Conservation (phyloP, 2,329 filamentous ascomycete species). For the Arthrocladium fulminans region DNA sequence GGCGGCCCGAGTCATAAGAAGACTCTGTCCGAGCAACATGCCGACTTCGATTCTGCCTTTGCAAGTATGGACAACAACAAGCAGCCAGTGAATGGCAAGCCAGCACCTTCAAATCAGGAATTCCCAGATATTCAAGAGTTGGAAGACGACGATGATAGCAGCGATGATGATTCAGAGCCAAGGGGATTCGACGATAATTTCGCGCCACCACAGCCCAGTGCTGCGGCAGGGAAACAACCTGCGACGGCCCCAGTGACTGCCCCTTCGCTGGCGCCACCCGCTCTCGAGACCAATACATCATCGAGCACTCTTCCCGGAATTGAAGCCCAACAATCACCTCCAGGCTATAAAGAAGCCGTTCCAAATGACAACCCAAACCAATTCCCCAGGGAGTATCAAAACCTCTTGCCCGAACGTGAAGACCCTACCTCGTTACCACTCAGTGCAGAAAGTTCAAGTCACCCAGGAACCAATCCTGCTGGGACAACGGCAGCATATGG, state of each 20-base stretch:
- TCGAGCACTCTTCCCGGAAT: constrained; percentile 41
- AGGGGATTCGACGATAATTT: constrained; percentile 89
- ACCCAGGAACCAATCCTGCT: constrained; percentile 12
- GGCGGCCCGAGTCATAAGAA: constrained; percentile 35
- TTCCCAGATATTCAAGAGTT: constrained; percentile 92
- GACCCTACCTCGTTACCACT: constrained; percentile 34
- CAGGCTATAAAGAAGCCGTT: constrained; percentile 28
- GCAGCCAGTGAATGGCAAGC: constrained; percentile 24
- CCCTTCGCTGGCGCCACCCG: constrained; percentile 3
- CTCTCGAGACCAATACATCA: constrained; percentile 30
- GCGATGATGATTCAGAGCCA: constrained; percentile 55
- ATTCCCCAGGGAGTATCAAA: constrained; percentile 32
- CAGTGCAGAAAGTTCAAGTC: constrained; percentile 26
- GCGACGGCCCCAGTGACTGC: background rate
- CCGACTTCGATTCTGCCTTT: constrained; percentile 41
- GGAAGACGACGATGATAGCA: constrained; percentile 73
- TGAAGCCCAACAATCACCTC: constrained; percentile 45
- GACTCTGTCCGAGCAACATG: constrained; percentile 38
- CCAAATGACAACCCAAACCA: constrained; percentile 28
- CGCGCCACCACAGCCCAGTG: constrained; percentile 32
- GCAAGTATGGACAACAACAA: constrained; percentile 38
- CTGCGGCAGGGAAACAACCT: constrained; percentile 29
- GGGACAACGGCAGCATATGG: constrained; percentile 19
- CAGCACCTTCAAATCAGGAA: constrained; percentile 47
- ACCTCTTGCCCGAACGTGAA: constrained; percentile 31